A percentile compares a stretch with the other conserved stretches of the same genome.
Evolutionary conservation across 2,329 filamentous ascomycete species (phyloP).

Genomic region (Colletotrichum orbiculare): DNA sequence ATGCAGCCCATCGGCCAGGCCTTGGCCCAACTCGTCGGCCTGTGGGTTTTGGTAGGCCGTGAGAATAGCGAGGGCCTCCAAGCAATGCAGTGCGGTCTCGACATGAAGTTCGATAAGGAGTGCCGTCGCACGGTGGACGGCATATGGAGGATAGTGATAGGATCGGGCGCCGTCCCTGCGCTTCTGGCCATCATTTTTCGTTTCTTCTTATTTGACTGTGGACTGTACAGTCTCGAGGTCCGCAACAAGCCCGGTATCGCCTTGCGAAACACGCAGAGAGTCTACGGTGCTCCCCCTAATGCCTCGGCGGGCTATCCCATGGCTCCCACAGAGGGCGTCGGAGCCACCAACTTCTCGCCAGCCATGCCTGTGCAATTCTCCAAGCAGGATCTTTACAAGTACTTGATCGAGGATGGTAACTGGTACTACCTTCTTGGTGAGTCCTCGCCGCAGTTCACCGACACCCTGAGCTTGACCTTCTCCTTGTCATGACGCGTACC

Average conservation of each 20-base stretch:
- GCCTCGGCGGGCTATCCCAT: conserved; percentile 38
- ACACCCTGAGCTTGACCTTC: neutral
- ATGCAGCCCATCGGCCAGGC: conserved; percentile 78
- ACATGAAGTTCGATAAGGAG: conserved; percentile 55
- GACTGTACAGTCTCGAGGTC: conserved; percentile 73
- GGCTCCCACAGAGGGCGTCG: conserved; percentile 45
- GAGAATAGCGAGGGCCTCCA: conserved; percentile 54
- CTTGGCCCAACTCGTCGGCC: conserved; percentile 70
- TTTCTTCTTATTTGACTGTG: conserved; percentile 74
- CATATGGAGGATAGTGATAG: conserved; percentile 75
- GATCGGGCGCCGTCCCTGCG: conserved; percentile 72
- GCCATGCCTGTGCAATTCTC: conserved; percentile 61
- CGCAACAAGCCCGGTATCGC: conserved; percentile 70
- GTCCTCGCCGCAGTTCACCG: conserved; percentile 28
- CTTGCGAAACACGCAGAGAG: conserved; percentile 67
- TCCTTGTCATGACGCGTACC: neutral
- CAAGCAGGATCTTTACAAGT: conserved; percentile 58
- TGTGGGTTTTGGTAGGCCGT: conserved; percentile 62
- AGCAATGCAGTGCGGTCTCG: conserved; percentile 60
- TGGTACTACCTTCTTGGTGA: conserved; percentile 55
- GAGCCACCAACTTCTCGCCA: conserved; percentile 46
- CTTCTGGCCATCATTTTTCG: conserved; percentile 73
- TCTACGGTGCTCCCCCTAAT: conserved; percentile 60
- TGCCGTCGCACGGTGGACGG: conserved; percentile 64
- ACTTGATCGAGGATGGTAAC: conserved; percentile 61